These are phyloP conservation scores for Yamadazyma trypodendri DNA, from an alignment of 1,139 yeast species.

Conservation along the genomic window DNA sequence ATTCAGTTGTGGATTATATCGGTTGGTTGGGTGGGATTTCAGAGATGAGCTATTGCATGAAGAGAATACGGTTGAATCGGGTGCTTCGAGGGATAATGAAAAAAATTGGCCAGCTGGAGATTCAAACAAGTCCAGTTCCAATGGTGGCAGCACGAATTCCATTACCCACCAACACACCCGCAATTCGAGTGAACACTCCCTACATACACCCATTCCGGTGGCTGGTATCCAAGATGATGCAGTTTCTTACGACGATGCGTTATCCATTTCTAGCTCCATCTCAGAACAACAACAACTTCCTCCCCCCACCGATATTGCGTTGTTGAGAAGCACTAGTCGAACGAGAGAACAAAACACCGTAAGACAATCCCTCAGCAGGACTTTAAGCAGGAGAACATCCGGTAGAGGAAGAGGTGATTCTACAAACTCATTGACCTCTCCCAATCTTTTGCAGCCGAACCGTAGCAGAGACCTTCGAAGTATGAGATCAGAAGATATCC, in stretches of 20 bases:
- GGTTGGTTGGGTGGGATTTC: conserved; percentile 72
- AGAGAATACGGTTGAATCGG: conserved; percentile 6
- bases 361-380: conserved; percentile 1
- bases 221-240: conserved; percentile 11
- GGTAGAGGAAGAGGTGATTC: conserved; percentile 14
- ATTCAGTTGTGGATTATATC: conserved; percentile 75
- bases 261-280: conserved; percentile 19
- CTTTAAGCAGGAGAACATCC: conserved; percentile 12
- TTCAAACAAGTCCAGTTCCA: too few species aligned
- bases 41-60: conserved; percentile 22
- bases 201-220: conserved; percentile 1
- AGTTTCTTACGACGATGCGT: conserved; percentile 19
- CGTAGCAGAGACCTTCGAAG: conserved; percentile 39
- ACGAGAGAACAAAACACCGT: conserved; percentile 1
- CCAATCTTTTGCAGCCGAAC: conserved; percentile 19
- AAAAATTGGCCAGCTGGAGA: background rate
- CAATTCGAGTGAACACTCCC: background rate
- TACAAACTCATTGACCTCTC: conserved; percentile 8
- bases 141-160: too few species aligned
- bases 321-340: background rate
- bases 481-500: conserved; percentile 50
- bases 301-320: conserved; percentile 14
- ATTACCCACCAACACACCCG: background rate
- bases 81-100: background rate
- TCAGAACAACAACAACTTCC: conserved; percentile 9